These are phyloP conservation scores for Phialemonium atrogriseum DNA, from an alignment of 2,329 filamentous ascomycete genomes.

Conservation along the genomic window DNA sequence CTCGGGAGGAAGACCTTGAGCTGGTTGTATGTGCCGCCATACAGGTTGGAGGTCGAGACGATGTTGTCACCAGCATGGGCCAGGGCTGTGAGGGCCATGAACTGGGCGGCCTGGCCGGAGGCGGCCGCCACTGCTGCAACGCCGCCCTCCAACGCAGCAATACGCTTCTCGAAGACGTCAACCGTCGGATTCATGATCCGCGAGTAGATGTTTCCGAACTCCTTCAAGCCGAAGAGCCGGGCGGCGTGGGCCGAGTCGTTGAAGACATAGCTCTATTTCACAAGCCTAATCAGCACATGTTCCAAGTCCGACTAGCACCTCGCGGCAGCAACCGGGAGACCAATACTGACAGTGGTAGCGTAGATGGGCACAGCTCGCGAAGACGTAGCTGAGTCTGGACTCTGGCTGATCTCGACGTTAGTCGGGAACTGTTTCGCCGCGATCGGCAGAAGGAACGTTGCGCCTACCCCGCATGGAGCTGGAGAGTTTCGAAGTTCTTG, in stretches of 20 bases:
- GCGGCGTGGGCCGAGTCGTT: conserved; percentile 95
- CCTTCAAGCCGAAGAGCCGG: conserved; percentile 90
- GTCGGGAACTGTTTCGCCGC: conserved; percentile 7
- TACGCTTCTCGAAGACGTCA: conserved; percentile 92
- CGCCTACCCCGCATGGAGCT: conserved; percentile 71
- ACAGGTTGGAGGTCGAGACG: conserved; percentile 80
- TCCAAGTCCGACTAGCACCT: conserved; percentile 3
- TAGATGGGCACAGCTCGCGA: conserved; percentile 93
- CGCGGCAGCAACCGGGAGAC: not conserved
- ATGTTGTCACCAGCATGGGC: conserved; percentile 89
- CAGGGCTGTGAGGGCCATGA: conserved; percentile 80
- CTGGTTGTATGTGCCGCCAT: conserved; percentile 96
- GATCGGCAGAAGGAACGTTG: conserved; percentile 4
- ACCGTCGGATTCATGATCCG: conserved; percentile 96
- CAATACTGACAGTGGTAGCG: conserved; percentile 63
- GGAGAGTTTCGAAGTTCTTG: conserved; percentile 73
- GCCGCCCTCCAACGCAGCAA: conserved; percentile 91
- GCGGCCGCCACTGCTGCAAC: conserved; percentile 76
- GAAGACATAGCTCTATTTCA: conserved; percentile 71
- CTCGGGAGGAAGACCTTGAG: conserved; percentile 85
- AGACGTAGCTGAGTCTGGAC: conserved; percentile 73
- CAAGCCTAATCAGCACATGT: too few species aligned
- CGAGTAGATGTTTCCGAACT: conserved; percentile 96
- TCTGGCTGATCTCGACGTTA: conserved; percentile 48
- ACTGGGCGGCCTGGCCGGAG: conserved; percentile 86